Percentiles rank a stretch among this genome's conserved stretches.
These are phyloP conservation scores for Tephrocybe sp. DNA, from an alignment of 768 basidiomycete genomes.

Conservation along the genomic window DNA sequence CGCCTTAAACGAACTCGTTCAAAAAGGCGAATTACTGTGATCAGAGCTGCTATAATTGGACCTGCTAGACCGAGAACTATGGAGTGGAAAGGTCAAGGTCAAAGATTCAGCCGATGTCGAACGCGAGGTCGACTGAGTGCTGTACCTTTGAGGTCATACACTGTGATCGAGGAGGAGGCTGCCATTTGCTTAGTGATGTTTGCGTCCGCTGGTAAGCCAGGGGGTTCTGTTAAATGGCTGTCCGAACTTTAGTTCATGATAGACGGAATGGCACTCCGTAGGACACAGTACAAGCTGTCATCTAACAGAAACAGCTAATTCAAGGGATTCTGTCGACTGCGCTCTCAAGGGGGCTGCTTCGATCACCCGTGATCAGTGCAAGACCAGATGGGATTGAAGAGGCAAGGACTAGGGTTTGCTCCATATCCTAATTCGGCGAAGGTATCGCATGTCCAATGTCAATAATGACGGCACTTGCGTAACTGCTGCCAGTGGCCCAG, in stretches of 20 bases:
- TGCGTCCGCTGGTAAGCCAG: neutral
- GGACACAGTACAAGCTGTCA: neutral
- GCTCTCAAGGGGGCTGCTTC: neutral
- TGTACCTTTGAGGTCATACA: neutral
- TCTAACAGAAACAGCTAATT: neutral
- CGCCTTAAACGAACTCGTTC: slow-evolving; percentile 16
- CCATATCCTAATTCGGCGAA: too few species aligned
- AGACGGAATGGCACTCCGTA: neutral
- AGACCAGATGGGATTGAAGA: neutral
- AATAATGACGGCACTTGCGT: too few species aligned
- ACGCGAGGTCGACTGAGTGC: neutral
- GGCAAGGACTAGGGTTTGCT: too few species aligned
- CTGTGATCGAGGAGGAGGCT: neutral
- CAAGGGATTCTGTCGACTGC: neutral
- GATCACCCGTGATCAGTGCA: neutral
- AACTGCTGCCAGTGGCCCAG: too few species aligned
- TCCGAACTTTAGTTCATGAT: neutral
- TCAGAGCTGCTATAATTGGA: slow-evolving; percentile 18
- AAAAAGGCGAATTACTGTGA: slow-evolving; percentile 20
- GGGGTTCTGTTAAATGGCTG: neutral
- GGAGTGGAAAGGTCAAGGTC: too few species aligned
- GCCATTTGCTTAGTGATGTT: neutral
- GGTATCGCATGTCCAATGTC: too few species aligned
- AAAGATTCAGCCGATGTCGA: neutral
- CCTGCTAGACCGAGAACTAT: slow-evolving; percentile 4